phyloP scores from a whole-genome alignment of 2,329 filamentous ascomycete genomes.

The Magnaporthiopsis poae region DNA sequence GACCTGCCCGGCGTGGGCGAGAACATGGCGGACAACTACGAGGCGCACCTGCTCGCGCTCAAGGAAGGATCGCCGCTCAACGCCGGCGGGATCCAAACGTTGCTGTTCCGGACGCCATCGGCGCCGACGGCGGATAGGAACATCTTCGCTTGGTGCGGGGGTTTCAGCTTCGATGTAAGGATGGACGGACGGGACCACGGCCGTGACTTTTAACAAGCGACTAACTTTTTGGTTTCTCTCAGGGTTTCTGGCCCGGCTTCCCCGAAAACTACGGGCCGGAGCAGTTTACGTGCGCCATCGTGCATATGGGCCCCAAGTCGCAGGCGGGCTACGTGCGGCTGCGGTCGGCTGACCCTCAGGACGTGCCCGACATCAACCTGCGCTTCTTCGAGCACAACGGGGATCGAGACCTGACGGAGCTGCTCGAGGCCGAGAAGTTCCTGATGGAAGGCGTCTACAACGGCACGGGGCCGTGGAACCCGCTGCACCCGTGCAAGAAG shows the following conservation, averaged over 20 bases:
- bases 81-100: slow-evolving; percentile 16
- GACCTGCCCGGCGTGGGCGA: slow-evolving; percentile 53
- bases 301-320: slow-evolving; percentile 52
- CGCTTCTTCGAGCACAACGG: slow-evolving; percentile 42
- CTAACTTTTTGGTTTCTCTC: no score
- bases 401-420: slow-evolving; percentile 13
- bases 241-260: slow-evolving; percentile 24
- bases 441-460: slow-evolving; percentile 11
- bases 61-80: slow-evolving; percentile 21
- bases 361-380: slow-evolving; percentile 48
- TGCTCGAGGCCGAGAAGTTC: slow-evolving; percentile 14
- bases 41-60: slow-evolving; percentile 32
- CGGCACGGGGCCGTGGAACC: slow-evolving; percentile 13
- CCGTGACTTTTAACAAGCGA: no score
- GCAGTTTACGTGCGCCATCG: slow-evolving; percentile 30
- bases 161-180: slow-evolving; percentile 19
- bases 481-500: slow-evolving; percentile 12
- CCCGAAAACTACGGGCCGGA: slow-evolving; percentile 20
- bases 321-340: slow-evolving; percentile 46
- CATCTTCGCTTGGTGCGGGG: slow-evolving; percentile 22
- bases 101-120: slow-evolving; percentile 19
- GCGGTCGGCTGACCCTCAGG: slow-evolving; percentile 46
- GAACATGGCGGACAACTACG: slow-evolving; percentile 48
- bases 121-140: slow-evolving; percentile 21
- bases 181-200: no score